Evolutionary conservation across 139 green algal species (phyloP).

Genomic region (Deuterostichococcus epilithicus): DNA sequence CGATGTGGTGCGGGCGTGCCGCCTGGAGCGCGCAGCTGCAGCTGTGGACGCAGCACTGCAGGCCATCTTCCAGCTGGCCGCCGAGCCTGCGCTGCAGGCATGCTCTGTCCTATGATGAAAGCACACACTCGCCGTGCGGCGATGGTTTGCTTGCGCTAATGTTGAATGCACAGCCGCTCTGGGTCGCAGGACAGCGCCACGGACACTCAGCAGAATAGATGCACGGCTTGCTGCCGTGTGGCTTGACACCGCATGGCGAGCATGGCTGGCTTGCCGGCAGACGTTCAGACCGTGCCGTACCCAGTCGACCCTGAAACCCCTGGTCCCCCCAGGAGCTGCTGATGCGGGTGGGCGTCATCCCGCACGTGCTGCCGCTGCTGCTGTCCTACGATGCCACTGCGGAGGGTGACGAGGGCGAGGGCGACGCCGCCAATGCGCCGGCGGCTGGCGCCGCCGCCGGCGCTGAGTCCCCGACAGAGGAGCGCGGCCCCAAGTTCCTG

Average conservation of each 20-base stretch:
- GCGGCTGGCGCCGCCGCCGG: slow-evolving; percentile 3
- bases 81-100: slow-evolving; percentile 44
- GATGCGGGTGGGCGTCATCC: slow-evolving; percentile 54
- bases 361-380: slow-evolving; percentile 70
- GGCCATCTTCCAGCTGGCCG: slow-evolving; percentile 48
- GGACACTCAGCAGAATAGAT: no score
- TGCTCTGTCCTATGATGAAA: neutral
- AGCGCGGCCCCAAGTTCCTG: slow-evolving; percentile 21
- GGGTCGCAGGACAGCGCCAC: no score
- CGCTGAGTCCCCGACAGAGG: neutral
- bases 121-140: neutral
- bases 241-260: no score
- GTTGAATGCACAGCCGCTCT: no score
- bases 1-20: slow-evolving; percentile 46
- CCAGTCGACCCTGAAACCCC: no score
- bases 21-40: slow-evolving; percentile 45
- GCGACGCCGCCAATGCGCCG: neutral
- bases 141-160: neutral
- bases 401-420: slow-evolving; percentile 12
- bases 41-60: slow-evolving; percentile 77
- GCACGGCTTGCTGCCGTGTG: no score
- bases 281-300: no score
- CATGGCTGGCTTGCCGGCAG: no score
- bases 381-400: slow-evolving; percentile 77
- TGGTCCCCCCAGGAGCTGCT: slow-evolving; percentile 38